A percentile compares a stretch with the other conserved stretches of the same genome.
These are phyloP conservation scores for Nyctanthes arbortristis DNA, from an alignment of 257 asterid genomes.

Conservation along the genomic window DNA sequence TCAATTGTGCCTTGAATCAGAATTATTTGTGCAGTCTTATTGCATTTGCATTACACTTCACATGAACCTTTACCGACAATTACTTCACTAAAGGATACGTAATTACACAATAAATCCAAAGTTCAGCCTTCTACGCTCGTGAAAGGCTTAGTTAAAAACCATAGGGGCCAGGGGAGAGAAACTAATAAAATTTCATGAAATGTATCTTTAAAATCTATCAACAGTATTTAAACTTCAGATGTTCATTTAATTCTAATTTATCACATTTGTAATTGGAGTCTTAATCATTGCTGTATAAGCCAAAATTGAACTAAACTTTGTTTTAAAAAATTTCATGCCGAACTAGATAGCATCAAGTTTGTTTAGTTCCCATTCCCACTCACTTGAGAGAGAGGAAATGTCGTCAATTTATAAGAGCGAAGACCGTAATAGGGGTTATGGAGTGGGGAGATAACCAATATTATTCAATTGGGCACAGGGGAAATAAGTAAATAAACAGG, in stretches of 20 bases:
- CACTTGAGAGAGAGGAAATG: not conserved
- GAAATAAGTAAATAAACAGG: not conserved
- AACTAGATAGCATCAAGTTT: not conserved
- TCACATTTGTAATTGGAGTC: not conserved
- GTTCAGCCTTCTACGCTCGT: not conserved
- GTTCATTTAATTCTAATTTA: not conserved
- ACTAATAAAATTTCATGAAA: not conserved
- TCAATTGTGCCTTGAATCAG: not conserved
- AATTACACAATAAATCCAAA: not conserved
- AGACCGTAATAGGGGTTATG: not conserved
- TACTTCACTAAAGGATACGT: too few relatives aligned
- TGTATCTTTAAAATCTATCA: not conserved
- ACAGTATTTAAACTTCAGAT: not conserved
- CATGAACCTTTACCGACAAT: not conserved
- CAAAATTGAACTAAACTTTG: not conserved
- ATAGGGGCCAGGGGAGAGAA: not conserved
- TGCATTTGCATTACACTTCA: not conserved
- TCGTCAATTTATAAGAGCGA: not conserved
- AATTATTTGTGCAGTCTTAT: not conserved
- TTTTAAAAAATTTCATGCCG: not conserved
- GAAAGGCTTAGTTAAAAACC: not conserved
- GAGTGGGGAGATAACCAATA: constrained; percentile 4
- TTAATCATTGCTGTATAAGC: not conserved
- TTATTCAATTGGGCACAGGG: constrained; percentile 3
- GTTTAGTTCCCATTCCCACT: constrained; percentile 19